Evolutionary conservation across 805 yeast species (phyloP), one percentile per base, ranked within the genome.

Genomic region (Ogataea wickerhamii): DNA sequence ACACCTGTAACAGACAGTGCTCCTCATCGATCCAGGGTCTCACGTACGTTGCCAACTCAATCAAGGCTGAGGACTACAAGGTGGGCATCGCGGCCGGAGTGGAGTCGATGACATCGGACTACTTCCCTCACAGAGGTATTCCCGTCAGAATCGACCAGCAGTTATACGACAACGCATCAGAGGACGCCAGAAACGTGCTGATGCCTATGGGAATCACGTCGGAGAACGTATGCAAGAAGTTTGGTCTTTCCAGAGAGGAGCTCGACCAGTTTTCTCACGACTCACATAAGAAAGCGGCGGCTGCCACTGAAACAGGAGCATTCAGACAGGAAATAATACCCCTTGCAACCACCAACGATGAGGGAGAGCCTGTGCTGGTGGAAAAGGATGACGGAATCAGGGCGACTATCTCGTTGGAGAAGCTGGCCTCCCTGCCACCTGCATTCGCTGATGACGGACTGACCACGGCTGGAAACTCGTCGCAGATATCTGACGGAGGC

Each of bases 21-120:
- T 60, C 67, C 14, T 64, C 68, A 5, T 64, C 68, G 5, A 66
- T 67, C 7, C 68, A 64, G 41, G 68, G 68, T 11, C 42, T 64
- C 18, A 40, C 65, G 1, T 60, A 60, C 32, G 41, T 57, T 18
- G 67, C 68, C 6, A 52, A 56, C 25, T 49, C 64, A 7, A 53
- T 65, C 19, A 34, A 49, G 19, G 36, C 57, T 11, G 67, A 65
- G 17, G 63, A 62, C 28, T 52, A 58, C 27, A 48, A 45, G 20
- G 52, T 56, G 14, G 63, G 66, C 11, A 52, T 65, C 29, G 70
- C 68, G 3, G 70, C 67, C 19, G 70, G 70, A 27, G 70, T 65
- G n/a, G 70, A 65, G 44, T 62, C 67, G 2, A 66, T 66, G 70
- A 64, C 69, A 13, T 51, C 40, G 41, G 69, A 65, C 45, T 65